Percentiles rank a stretch among this genome's conserved stretches.
phyloP scores from a whole-genome alignment of 306 rosid genomes.

The Trifolium dubium region DNA sequence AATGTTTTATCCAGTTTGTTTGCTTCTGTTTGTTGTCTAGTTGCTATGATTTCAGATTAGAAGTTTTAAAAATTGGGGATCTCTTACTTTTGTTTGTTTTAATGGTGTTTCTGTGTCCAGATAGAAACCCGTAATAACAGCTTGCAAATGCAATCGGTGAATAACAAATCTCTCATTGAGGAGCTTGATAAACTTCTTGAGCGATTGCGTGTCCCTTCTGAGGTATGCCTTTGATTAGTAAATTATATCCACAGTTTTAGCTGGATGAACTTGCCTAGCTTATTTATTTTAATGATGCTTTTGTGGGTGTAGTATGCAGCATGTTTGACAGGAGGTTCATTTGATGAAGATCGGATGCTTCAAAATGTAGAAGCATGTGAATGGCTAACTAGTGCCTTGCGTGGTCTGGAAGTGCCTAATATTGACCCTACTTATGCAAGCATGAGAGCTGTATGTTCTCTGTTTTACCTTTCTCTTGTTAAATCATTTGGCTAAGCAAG shows the following conservation, averaged over 20 bases:
- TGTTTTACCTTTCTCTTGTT: slow-evolving; percentile 33
- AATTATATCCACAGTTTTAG: slow-evolving; percentile 29
- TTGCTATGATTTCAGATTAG: slow-evolving; percentile 23
- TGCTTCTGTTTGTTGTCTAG: slow-evolving; percentile 22
- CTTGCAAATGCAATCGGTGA: slow-evolving; percentile 93
- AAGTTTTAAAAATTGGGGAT: slow-evolving; percentile 12
- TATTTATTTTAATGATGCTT: slow-evolving; percentile 45
- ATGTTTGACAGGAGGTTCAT: slow-evolving; percentile 86
- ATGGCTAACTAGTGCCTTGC: slow-evolving; percentile 89
- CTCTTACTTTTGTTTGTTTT: slow-evolving; percentile 36
- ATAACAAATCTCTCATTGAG: slow-evolving; percentile 89
- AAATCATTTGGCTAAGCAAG: slow-evolving; percentile 23
- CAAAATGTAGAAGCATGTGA: slow-evolving; percentile 98
- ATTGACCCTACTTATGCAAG: slow-evolving; percentile 79
- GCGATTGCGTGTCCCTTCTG: slow-evolving; percentile 86
- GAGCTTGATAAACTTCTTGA: slow-evolving; percentile 93
- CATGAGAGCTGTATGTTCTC: slow-evolving; percentile 82
- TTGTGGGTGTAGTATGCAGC: slow-evolving; percentile 74
- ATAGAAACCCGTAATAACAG: slow-evolving; percentile 95
- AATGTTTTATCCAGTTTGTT: slow-evolving; percentile 13
- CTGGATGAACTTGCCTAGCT: slow-evolving; percentile 29
- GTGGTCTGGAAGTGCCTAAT: slow-evolving; percentile 76
- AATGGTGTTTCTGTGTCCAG: slow-evolving; percentile 57
- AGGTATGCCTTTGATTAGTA: slow-evolving; percentile 63
- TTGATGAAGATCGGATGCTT: slow-evolving; percentile 90